phyloP scores from a whole-genome alignment of 331 rosid genomes.

The Arachis monticola region DNA sequence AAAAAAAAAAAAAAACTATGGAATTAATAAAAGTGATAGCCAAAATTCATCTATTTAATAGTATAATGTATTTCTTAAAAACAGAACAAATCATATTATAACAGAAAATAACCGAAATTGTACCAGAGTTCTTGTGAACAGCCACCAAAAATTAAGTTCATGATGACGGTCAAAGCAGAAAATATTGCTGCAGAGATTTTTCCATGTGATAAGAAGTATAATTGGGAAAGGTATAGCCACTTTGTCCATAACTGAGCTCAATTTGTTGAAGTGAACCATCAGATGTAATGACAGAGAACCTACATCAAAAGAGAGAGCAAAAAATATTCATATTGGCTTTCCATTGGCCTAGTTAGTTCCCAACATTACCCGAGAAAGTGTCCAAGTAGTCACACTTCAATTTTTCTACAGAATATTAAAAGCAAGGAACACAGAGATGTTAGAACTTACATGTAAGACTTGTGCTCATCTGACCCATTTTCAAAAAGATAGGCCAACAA shows the following conservation, averaged over 20 bases:
- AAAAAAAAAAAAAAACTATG: no score
- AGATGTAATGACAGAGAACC: constrained; percentile 69
- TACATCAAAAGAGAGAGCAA: constrained; percentile 65
- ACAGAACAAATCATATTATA: constrained; percentile 27
- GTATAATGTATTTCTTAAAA: constrained; percentile 23
- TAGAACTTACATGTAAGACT: constrained; percentile 68
- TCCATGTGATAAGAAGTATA: constrained; percentile 49
- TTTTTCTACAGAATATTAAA: constrained; percentile 1
- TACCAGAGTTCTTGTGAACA: constrained; percentile 63
- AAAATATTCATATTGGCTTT: constrained; percentile 27
- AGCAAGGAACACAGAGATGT: constrained; percentile 23
- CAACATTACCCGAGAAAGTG: constrained; percentile 32
- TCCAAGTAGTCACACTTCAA: constrained; percentile 20
- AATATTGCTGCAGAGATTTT: constrained; percentile 53
- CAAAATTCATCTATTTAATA: constrained; percentile 28
- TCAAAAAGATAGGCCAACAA: constrained; percentile 64
- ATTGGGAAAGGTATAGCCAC: constrained; percentile 54
- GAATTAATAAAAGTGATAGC: constrained; percentile 24
- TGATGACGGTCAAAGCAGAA: constrained; percentile 61
- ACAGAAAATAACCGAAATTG: constrained; percentile 34
- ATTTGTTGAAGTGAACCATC: constrained; percentile 82
- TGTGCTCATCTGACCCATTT: constrained; percentile 47
- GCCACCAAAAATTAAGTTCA: constrained; percentile 69
- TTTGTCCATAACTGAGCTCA: constrained; percentile 74
- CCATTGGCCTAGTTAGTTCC: constrained; percentile 22